phyloP scores from a whole-genome alignment of 2,329 filamentous ascomycete genomes.

The Botrytis deweyae region DNA sequence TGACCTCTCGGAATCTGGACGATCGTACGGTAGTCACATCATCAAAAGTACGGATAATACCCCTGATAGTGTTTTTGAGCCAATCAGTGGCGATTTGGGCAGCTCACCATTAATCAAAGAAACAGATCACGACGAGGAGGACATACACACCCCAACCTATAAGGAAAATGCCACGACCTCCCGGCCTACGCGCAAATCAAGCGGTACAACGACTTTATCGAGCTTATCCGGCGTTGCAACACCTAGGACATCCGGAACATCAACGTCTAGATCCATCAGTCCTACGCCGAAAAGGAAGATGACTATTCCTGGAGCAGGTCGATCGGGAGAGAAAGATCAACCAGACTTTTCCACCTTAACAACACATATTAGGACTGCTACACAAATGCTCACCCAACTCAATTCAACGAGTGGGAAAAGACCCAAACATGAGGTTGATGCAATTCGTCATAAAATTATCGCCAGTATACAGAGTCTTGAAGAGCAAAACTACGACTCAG shows the following conservation, averaged over 20 bases:
- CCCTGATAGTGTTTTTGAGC: conserved; percentile 77
- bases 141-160: conserved; percentile 21
- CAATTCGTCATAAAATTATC: conserved; percentile 83
- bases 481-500: conserved; percentile 77
- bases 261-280: conserved; percentile 66
- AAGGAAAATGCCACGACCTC: conserved; percentile 39
- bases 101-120: conserved; percentile 68
- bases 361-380: conserved; percentile 83
- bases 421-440: conserved; percentile 76
- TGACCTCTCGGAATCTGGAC: conserved; percentile 66
- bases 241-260: conserved; percentile 67
- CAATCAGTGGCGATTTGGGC: conserved; percentile 73
- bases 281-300: conserved; percentile 60
- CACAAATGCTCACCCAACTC: conserved; percentile 82
- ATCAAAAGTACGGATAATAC: conserved; percentile 40
- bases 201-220: conserved; percentile 59
- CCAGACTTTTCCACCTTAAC: conserved; percentile 80
- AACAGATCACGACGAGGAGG: conserved; percentile 47
- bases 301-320: conserved; percentile 56
- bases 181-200: conserved; percentile 57
- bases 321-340: conserved; percentile 60
- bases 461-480: conserved; percentile 87
- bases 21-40: conserved; percentile 43
- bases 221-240: conserved; percentile 61
- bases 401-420: conserved; percentile 78